These are phyloP conservation scores for Piloderma croceum DNA, from an alignment of 768 basidiomycete species.

Conservation along the genomic window DNA sequence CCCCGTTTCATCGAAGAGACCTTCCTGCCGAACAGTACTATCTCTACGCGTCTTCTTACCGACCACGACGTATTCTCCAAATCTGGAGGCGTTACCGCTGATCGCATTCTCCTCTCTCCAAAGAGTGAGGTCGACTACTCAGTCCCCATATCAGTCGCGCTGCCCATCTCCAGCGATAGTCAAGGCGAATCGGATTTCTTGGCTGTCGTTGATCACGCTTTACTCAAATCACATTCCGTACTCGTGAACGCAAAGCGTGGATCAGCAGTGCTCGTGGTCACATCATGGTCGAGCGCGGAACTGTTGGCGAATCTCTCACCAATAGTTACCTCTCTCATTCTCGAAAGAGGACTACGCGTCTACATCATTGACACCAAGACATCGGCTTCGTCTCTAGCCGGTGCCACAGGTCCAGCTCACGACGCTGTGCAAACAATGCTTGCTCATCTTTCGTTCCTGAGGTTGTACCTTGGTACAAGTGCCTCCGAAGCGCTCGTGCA, in stretches of 20 bases:
- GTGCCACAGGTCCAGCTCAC: constrained; percentile 27
- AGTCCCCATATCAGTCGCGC: constrained; percentile 47
- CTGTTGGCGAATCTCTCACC: constrained; percentile 60
- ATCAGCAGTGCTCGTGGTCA: constrained; percentile 67
- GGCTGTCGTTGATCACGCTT: constrained; percentile 65
- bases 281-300: constrained; percentile 74
- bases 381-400: constrained; percentile 40
- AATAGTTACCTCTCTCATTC: constrained; percentile 40
- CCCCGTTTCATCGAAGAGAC: constrained; percentile 52
- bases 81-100: constrained; percentile 62
- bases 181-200: constrained; percentile 59
- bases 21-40: constrained; percentile 54
- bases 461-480: constrained; percentile 70
- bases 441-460: constrained; percentile 75
- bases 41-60: constrained; percentile 57
- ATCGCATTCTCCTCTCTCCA: constrained; percentile 61
- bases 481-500: constrained; percentile 50
- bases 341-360: constrained; percentile 48
- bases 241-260: constrained; percentile 59
- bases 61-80: constrained; percentile 74
- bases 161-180: constrained; percentile 50
- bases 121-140: constrained; percentile 31
- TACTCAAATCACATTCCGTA: constrained; percentile 75
- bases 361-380: constrained; percentile 56
- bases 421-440: constrained; percentile 51